phyloP scores from a whole-genome alignment of 768 basidiomycete genomes.

The Holtermannia corniformis region DNA sequence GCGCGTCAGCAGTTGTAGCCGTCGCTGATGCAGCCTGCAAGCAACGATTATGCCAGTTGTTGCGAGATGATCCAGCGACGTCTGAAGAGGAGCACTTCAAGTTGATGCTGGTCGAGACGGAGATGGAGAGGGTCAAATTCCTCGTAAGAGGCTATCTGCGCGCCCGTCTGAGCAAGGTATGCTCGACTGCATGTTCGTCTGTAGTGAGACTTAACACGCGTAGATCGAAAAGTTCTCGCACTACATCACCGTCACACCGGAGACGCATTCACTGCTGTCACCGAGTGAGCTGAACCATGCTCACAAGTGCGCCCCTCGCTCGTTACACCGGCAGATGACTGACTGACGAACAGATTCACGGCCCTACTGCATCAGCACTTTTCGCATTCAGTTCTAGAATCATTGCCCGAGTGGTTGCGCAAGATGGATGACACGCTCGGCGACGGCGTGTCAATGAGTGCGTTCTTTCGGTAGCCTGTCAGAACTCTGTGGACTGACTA shows the following conservation, averaged over 20 bases:
- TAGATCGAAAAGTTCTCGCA: conserved; percentile 85
- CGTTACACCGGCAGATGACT: neutral
- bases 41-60: conserved; percentile 64
- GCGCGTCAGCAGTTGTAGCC: too few species aligned
- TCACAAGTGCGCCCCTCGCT: conserved; percentile 49
- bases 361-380: conserved; percentile 68
- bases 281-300: conserved; percentile 72
- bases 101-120: conserved; percentile 86
- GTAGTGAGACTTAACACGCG: neutral
- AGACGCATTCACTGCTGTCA: conserved; percentile 67
- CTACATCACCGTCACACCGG: conserved; percentile 60
- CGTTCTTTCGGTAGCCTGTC: conserved; percentile 7
- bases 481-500: neutral
- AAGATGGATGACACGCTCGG: conserved; percentile 66
- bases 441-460: conserved; percentile 57
- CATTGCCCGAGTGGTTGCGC: conserved; percentile 65
- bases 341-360: conserved; percentile 63
- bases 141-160: conserved; percentile 81
- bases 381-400: conserved; percentile 66
- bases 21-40: conserved; percentile 39
- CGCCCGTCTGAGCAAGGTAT: conserved; percentile 73
- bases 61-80: conserved; percentile 70
- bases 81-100: conserved; percentile 89
- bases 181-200: conserved; percentile 5
- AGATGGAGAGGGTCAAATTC: conserved; percentile 89